Evolutionary conservation across 345 rosid species (phyloP), one percentile per base, ranked within the genome.

Genomic region (Geranium brycei): DNA sequence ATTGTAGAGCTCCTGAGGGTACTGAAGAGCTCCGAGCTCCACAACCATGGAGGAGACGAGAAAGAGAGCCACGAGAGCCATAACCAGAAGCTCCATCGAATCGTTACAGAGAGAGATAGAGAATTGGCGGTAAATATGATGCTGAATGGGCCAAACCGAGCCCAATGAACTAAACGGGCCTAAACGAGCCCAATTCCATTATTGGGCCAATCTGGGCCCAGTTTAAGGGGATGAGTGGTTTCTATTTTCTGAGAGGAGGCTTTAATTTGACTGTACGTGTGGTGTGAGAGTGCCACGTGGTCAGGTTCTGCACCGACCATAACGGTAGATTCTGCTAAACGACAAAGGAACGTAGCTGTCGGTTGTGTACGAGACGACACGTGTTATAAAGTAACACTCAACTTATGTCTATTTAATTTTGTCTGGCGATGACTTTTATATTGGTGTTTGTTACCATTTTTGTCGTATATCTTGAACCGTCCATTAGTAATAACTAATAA

Each of bases 11-110:
- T 67, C 61, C 61, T 16, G 73, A 68, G 75, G 80, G 41, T 63
- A 28, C 3, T 68, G 32, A 57, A 66, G 76, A 58, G 67, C 53
- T 64, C 23, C 71, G 73, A 72, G 59, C 56, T 62, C 65, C 31
- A 74, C 35, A 57, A 68, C 18, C 51, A 67, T 51, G 69, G 84
- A 23, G 75, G 64, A 65, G 73, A 69, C 55, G 59, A 62, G 35
- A 58, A 69, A 51, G 68, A 82, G 67, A 17, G 64, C 19, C 60
- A 63, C 65, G 77, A 83, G 71, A 38, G 80, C 69, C 63, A 68
- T 73, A 70, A 64, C 53, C 71, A 59, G 72, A 72, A 76, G 67
- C 72, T 40, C 64, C 66, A 61, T 73, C 63, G 80, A 30, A 82
- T 79, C 61, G 31, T 5, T 17, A 59, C 30, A 32, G 51, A 53